These are phyloP conservation scores for Kandelia obovata DNA, from an alignment of 345 rosid genomes.

Conservation along the genomic window DNA sequence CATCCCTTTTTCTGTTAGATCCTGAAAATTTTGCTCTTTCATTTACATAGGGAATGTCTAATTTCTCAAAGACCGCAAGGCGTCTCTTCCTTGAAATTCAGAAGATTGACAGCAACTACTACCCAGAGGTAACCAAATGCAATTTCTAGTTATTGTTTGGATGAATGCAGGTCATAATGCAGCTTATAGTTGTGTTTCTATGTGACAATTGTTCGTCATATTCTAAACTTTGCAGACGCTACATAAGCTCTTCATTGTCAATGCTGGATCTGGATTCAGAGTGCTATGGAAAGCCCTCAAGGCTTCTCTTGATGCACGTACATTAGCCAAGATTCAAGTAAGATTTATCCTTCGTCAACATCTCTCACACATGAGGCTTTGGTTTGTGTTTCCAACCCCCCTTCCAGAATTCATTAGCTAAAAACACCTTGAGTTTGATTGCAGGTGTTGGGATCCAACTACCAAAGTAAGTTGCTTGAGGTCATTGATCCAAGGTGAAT, in stretches of 20 bases:
- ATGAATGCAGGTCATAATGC: neutral
- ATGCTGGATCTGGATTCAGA: constrained; percentile 61
- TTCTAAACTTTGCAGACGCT: constrained; percentile 35
- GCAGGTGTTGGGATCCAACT: constrained; percentile 55
- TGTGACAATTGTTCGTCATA: constrained; percentile 1
- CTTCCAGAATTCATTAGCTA: no score
- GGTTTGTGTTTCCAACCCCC: neutral
- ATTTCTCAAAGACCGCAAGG: constrained; percentile 64
- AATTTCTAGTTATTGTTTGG: neutral
- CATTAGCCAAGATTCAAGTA: constrained; percentile 55
- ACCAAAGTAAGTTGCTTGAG: constrained; percentile 37
- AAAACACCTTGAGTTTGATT: constrained; percentile 1
- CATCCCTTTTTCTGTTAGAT: constrained; percentile 1
- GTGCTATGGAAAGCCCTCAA: constrained; percentile 59
- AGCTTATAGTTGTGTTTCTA: neutral
- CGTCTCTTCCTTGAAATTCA: constrained; percentile 58
- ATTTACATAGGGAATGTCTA: constrained; percentile 53
- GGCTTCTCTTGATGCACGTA: constrained; percentile 51
- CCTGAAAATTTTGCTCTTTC: constrained; percentile 18
- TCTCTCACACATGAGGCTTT: neutral
- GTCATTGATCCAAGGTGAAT: constrained; percentile 45
- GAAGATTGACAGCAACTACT: constrained; percentile 62
- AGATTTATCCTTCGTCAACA: constrained; percentile 3
- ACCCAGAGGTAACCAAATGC: constrained; percentile 49
- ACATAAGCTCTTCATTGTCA: constrained; percentile 47